phyloP scores from a whole-genome alignment of 768 basidiomycete species.

The Holtermannia corniformis region DNA sequence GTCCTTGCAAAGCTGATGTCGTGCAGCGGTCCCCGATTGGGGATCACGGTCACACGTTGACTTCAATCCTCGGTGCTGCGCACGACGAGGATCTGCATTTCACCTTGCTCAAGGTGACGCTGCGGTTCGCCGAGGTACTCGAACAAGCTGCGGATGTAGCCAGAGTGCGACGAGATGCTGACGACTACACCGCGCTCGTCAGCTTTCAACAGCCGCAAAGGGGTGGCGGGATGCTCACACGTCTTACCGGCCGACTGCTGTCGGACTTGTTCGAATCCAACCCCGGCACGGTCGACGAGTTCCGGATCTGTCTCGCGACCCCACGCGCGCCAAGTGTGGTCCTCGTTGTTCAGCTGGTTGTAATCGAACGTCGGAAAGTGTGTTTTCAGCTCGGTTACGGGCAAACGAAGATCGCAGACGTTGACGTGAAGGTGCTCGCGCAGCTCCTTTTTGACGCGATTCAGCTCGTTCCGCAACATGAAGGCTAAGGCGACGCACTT shows the following conservation, averaged over 20 bases:
- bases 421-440: constrained; percentile 24
- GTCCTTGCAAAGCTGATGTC: too few relatives aligned
- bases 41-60: too few relatives aligned
- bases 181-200: constrained; percentile 10
- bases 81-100: constrained; percentile 29
- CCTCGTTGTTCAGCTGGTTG: constrained; percentile 4
- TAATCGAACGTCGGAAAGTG: constrained; percentile 17
- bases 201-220: not conserved
- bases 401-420: constrained; percentile 11
- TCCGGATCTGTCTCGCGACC: constrained; percentile 21
- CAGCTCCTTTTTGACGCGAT: constrained; percentile 9
- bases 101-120: constrained; percentile 9
- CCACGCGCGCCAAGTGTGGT: constrained; percentile 10
- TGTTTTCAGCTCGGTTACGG: constrained; percentile 1
- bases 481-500: not conserved
- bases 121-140: constrained; percentile 11
- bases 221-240: constrained; percentile 6
- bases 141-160: constrained; percentile 14
- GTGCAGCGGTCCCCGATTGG: too few relatives aligned
- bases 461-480: too few relatives aligned
- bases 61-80: too few relatives aligned
- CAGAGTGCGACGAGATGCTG: constrained; percentile 22
- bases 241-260: constrained; percentile 8
- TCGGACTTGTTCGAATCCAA: constrained; percentile 11
- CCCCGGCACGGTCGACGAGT: constrained; percentile 10